These are phyloP conservation scores for Plasmopara viticola DNA, from an alignment of 352 stramenopile genomes.

Conservation along the genomic window DNA sequence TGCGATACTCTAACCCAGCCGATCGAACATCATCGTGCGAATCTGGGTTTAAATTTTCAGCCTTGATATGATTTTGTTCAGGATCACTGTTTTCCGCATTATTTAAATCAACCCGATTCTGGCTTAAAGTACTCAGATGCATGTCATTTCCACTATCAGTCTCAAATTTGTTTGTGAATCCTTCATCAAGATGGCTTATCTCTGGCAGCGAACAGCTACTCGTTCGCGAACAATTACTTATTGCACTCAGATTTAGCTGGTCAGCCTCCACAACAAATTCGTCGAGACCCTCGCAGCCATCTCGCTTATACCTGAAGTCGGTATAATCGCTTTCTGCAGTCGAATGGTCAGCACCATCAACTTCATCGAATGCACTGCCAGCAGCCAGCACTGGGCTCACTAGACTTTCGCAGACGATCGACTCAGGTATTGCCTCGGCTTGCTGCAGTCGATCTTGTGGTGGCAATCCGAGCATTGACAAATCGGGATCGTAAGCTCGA, in stretches of 20 bases:
- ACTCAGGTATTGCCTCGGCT: background rate
- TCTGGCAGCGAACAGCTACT: background rate
- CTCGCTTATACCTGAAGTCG: slow-evolving; percentile 8
- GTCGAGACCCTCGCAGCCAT: slow-evolving; percentile 3
- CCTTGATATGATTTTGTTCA: background rate
- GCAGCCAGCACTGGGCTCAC: no score
- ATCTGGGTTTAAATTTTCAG: slow-evolving; percentile 1
- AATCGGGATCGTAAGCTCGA: background rate
- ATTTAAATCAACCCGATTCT: no score
- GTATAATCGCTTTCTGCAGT: slow-evolving; percentile 10
- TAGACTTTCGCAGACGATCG: no score
- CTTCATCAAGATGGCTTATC: slow-evolving; percentile 17
- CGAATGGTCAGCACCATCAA: slow-evolving; percentile 8
- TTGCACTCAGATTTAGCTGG: slow-evolving; percentile 2
- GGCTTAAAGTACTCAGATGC: no score
- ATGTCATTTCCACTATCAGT: no score
- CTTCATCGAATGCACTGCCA: slow-evolving; percentile 7
- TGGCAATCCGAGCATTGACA: slow-evolving; percentile 4
- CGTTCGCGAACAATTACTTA: background rate
- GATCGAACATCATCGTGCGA: slow-evolving; percentile 2
- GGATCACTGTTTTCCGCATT: slow-evolving; percentile 1
- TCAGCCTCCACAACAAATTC: slow-evolving; percentile 1
- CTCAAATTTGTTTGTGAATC: slow-evolving; percentile 1
- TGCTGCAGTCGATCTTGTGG: background rate
- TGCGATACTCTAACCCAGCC: slow-evolving; percentile 7